phyloP scores from a whole-genome alignment of 768 basidiomycete genomes.

The Lentinula aciculospora region DNA sequence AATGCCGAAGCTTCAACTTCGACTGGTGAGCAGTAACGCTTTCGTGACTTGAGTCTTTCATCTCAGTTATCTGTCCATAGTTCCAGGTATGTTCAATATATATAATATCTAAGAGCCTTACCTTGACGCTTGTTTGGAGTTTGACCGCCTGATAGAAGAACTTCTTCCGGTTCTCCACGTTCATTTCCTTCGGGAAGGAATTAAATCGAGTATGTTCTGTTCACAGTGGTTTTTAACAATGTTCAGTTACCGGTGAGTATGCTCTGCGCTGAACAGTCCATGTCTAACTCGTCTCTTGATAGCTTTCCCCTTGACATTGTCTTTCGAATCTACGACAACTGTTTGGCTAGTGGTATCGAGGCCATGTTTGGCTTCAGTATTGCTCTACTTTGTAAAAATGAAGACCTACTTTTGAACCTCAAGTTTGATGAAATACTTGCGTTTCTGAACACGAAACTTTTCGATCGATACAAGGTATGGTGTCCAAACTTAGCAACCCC shows the following conservation, averaged over 20 bases:
- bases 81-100: slow-evolving; percentile 44
- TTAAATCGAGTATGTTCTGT: slow-evolving; percentile 98
- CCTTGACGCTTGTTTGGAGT: slow-evolving; percentile 41
- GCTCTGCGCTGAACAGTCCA: not conserved
- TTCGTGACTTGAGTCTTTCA: not conserved
- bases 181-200: slow-evolving; percentile 88
- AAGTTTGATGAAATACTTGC: slow-evolving; percentile 90
- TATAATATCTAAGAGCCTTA: not conserved
- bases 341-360: slow-evolving; percentile 94
- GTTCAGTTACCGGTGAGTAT: slow-evolving; percentile 83
- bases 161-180: slow-evolving; percentile 87
- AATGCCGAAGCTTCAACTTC: slow-evolving; percentile 95
- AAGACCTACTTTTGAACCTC: slow-evolving; percentile 66
- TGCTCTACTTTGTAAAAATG: slow-evolving; percentile 81
- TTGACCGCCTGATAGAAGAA: slow-evolving; percentile 93
- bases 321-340: slow-evolving; percentile 94
- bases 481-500: not conserved
- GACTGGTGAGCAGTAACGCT: slow-evolving; percentile 52
- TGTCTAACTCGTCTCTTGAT: not conserved
- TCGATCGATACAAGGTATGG: slow-evolving; percentile 73
- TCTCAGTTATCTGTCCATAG: slow-evolving; percentile 21
- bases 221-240: slow-evolving; percentile 98
- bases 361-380: slow-evolving; percentile 95
- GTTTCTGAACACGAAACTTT: slow-evolving; percentile 63
- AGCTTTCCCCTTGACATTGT: slow-evolving; percentile 95